A percentile compares a stretch with the other conserved stretches of the same genome.
phyloP scores from a whole-genome alignment of 805 yeast genomes.

The Cyberlindnera maclurae region DNA sequence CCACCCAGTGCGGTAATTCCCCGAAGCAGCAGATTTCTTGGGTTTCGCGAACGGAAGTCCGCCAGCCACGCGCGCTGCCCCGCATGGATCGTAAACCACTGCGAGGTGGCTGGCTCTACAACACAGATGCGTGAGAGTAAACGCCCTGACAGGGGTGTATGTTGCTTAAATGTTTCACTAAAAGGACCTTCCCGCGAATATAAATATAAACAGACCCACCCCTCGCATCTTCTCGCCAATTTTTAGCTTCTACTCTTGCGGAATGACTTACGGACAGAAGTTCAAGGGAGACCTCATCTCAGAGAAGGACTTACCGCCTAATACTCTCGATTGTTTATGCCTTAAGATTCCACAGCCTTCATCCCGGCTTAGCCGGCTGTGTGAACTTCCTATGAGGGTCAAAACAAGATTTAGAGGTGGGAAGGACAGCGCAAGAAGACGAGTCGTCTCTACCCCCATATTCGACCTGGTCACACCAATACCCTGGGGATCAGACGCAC shows the following conservation, averaged over 20 bases:
- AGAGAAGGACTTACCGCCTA: conserved; percentile 9
- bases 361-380: background rate
- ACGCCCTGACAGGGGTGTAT: too few relatives aligned
- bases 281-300: conserved; percentile 18
- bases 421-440: conserved; percentile 4
- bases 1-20: background rate
- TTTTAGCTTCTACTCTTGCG: too few relatives aligned
- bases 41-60: conserved; percentile 1
- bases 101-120: too few relatives aligned
- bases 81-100: too few relatives aligned
- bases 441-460: conserved; percentile 19
- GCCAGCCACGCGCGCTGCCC: background rate
- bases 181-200: too few relatives aligned
- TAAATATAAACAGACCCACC: too few relatives aligned
- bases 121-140: too few relatives aligned
- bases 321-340: conserved; percentile 1
- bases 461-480: conserved; percentile 12
- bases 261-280: conserved; percentile 18
- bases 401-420: conserved; percentile 14
- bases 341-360: conserved; percentile 8
- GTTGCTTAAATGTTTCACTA: too few relatives aligned
- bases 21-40: background rate
- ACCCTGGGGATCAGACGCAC: background rate
- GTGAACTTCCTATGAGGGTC: conserved; percentile 18
- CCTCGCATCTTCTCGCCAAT: too few relatives aligned